Evolutionary conservation across 1,284 basidiomycete species (phyloP), one percentile per base, ranked within the genome.

Genomic region (Ceratobasidium sp.): DNA sequence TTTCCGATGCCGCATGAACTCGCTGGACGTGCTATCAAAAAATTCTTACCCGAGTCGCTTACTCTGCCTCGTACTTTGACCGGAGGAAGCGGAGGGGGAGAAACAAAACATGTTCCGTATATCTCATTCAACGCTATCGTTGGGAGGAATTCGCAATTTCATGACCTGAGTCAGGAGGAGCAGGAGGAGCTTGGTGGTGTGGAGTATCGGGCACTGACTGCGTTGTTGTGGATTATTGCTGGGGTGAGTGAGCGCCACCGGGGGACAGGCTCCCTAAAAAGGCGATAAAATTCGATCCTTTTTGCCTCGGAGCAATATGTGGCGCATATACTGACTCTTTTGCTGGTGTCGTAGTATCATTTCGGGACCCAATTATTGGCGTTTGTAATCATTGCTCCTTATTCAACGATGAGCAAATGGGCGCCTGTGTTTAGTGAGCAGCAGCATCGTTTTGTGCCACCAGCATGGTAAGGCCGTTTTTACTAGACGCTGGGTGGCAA

Each of bases 161-260:
- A 90, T 65, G 86, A 89, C 53, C 84, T 98, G 69, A 94, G 92
- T 0, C 88, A 90, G 45, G 93, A 95, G 73, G 93, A 99, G 81
- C 86, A 95, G 80, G 94, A 97, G 78, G 96, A 98, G 83, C 86
- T 99, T 5, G 96, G 96, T 8, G 97, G 97, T 6, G 93, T 98
- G 17, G 97, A 75, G 71, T 75, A 75, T 45, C 64, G 65, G 31
- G 71, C 71, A 7, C 31, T 75, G 31, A 61, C 65, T 20, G 71
- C 65, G 15, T 65, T 75, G 35, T 75, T 61, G 37, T 75, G 71
- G 71, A 75, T 75, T 33, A 61, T 75, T 20, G 60, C 47, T 0
- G 71, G 71, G 49, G 71, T 75, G 60, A 63, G 71, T 75, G 28
- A 10, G 10, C 26, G 23, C 51, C 28, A 28, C 23, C 28, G 56